Conservation (phyloP, 352 stramenopile genomes). For the Pythium biforme region DNA sequence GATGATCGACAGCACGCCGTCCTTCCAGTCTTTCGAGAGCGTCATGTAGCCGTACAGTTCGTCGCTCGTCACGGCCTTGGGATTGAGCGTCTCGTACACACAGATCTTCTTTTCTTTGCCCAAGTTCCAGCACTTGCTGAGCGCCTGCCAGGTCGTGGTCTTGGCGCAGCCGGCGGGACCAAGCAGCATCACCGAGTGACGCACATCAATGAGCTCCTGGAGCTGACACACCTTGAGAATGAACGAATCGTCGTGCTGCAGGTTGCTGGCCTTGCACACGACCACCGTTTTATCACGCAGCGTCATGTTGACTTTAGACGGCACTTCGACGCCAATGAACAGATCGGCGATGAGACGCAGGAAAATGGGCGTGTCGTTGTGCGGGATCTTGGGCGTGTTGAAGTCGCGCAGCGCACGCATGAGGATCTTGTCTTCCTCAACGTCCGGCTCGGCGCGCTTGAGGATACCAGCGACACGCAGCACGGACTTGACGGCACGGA, state of each 20-base stretch:
- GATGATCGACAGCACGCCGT: constrained; percentile 88
- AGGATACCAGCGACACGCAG: constrained; percentile 84
- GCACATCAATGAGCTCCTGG: constrained; percentile 87
- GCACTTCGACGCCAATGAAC: constrained; percentile 93
- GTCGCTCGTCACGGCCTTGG: constrained; percentile 87
- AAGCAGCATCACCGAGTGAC: constrained; percentile 86
- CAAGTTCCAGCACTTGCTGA: constrained; percentile 87
- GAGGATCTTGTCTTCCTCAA: constrained; percentile 86
- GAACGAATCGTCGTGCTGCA: constrained; percentile 85
- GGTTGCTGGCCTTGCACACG: constrained; percentile 88
- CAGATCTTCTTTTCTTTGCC: constrained; percentile 88
- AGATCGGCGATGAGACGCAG: constrained; percentile 83
- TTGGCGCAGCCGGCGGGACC: constrained; percentile 82
- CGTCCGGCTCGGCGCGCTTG: constrained; percentile 76
- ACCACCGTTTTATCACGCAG: constrained; percentile 91
- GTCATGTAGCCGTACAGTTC: constrained; percentile 94
- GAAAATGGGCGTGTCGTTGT: constrained; percentile 88
- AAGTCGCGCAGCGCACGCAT: constrained; percentile 87
- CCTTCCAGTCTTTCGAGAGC: constrained; percentile 89
- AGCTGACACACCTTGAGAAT: constrained; percentile 87
- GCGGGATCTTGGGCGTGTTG: constrained; percentile 87
- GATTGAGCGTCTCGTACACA: constrained; percentile 88
- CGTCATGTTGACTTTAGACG: constrained; percentile 92
- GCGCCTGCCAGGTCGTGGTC: constrained; percentile 82
- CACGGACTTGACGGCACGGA: constrained; percentile 89